Evolutionary conservation across 2,329 filamentous ascomycete genomes (phyloP).

Genomic region (Fusarium coffeatum): DNA sequence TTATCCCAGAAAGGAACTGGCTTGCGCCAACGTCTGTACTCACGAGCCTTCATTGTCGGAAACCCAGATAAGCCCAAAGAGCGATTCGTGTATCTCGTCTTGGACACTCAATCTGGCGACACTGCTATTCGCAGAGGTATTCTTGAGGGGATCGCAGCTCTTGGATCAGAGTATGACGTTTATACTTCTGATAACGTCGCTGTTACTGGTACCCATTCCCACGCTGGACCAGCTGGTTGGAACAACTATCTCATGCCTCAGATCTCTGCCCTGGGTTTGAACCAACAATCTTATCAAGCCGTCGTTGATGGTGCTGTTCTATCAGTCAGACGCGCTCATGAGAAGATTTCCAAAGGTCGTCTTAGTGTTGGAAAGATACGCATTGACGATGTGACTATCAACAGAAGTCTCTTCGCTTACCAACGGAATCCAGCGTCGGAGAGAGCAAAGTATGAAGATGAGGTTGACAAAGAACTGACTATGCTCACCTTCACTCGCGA

Average conservation of each 20-base stretch:
- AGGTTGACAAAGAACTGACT: slow-evolving; percentile 13
- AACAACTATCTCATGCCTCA: slow-evolving; percentile 22
- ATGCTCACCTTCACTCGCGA: slow-evolving; percentile 13
- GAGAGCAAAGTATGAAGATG: neutral
- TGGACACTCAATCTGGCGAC: slow-evolving; percentile 3
- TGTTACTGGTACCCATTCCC: neutral
- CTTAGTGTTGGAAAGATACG: slow-evolving; percentile 12
- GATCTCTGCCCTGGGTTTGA: neutral
- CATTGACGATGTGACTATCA: slow-evolving; percentile 8
- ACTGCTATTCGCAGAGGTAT: slow-evolving; percentile 12
- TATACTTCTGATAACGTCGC: slow-evolving; percentile 10
- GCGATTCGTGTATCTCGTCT: neutral
- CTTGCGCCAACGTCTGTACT: neutral
- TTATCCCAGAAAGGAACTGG: neutral
- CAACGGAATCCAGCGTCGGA: neutral
- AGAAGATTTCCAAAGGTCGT: neutral
- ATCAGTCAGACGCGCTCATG: neutral
- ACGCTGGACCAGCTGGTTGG: slow-evolving; percentile 9
- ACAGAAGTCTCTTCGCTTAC: slow-evolving; percentile 12
- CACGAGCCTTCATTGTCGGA: neutral
- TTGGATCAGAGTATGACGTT: neutral
- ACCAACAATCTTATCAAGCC: slow-evolving; percentile 10
- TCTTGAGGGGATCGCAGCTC: neutral
- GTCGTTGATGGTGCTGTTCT: slow-evolving; percentile 9
- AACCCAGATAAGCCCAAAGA: neutral